These are phyloP conservation scores for Hamamelis virginiana DNA, from an alignment of 164 flowering plant genomes.

Conservation along the genomic window DNA sequence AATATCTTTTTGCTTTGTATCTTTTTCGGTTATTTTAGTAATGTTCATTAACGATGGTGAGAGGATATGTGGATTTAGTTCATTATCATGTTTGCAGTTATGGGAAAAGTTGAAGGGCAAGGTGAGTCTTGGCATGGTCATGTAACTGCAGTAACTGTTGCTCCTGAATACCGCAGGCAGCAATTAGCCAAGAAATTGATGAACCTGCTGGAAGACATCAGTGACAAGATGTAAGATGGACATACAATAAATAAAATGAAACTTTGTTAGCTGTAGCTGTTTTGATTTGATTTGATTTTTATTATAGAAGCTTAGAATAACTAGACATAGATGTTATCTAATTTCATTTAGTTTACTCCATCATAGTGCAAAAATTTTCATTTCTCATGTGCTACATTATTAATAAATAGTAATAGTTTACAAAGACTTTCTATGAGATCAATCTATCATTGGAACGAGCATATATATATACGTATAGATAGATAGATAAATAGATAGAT, in stretches of 20 bases:
- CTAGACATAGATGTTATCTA: background rate
- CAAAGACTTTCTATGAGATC: too few species aligned
- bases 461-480: too few species aligned
- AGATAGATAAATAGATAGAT: too few species aligned
- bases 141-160: slow-evolving; percentile 96
- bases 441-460: too few species aligned
- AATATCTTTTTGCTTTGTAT: too few species aligned
- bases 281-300: background rate
- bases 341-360: background rate
- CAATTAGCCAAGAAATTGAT: slow-evolving; percentile 89
- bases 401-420: too few species aligned
- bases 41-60: background rate
- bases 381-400: too few species aligned
- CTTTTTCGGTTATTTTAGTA: background rate
- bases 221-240: slow-evolving; percentile 79
- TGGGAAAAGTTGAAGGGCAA: slow-evolving; percentile 99
- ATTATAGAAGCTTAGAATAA: background rate
- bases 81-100: slow-evolving; percentile 48
- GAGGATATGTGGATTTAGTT: background rate
- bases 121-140: slow-evolving; percentile 99
- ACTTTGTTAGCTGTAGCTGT: too few species aligned
- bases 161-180: slow-evolving; percentile 89
- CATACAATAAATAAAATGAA: too few species aligned
- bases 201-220: slow-evolving; percentile 85
- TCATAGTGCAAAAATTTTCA: background rate